A percentile compares a stretch with the other conserved stretches of the same genome.
These are phyloP conservation scores for Podaxis sp. DNA, from an alignment of 768 basidiomycete species.

Conservation along the genomic window DNA sequence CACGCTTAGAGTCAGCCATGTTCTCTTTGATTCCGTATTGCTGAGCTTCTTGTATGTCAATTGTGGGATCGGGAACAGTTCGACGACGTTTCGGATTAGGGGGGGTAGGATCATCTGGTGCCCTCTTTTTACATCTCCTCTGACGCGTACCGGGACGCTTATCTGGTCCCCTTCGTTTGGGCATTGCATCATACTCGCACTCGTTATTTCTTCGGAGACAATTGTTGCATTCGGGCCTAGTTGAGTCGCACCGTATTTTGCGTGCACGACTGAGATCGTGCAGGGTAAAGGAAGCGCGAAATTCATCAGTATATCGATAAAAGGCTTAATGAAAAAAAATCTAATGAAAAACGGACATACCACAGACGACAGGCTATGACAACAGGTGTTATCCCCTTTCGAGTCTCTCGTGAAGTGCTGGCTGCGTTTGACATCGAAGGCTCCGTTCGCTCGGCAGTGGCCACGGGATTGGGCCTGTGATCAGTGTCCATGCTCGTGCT, in stretches of 20 bases:
- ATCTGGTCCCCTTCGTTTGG: slow-evolving; percentile 82
- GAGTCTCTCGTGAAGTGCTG: slow-evolving; percentile 32
- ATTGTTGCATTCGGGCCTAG: slow-evolving; percentile 76
- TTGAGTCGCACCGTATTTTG: slow-evolving; percentile 86
- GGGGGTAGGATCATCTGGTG: slow-evolving; percentile 45
- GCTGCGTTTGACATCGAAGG: slow-evolving; percentile 24
- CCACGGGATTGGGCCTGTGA: slow-evolving; percentile 27
- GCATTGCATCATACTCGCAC: slow-evolving; percentile 76
- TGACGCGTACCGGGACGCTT: slow-evolving; percentile 82
- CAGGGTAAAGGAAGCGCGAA: slow-evolving; percentile 25
- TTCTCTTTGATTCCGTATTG: slow-evolving; percentile 35
- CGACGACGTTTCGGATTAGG: slow-evolving; percentile 55
- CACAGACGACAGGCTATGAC: slow-evolving; percentile 86
- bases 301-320: slow-evolving; percentile 32
- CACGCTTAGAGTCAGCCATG: slow-evolving; percentile 25
- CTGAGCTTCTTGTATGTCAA: slow-evolving; percentile 29
- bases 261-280: slow-evolving; percentile 59
- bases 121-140: slow-evolving; percentile 80
- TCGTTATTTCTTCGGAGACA: slow-evolving; percentile 72
- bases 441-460: slow-evolving; percentile 30
- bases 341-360: slow-evolving; percentile 40
- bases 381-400: slow-evolving; percentile 47
- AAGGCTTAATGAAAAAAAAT: slow-evolving; percentile 38
- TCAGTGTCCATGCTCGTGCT: slow-evolving; percentile 25
- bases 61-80: slow-evolving; percentile 20